phyloP scores from a whole-genome alignment of 768 basidiomycete species.

The Tylopilus sp. region DNA sequence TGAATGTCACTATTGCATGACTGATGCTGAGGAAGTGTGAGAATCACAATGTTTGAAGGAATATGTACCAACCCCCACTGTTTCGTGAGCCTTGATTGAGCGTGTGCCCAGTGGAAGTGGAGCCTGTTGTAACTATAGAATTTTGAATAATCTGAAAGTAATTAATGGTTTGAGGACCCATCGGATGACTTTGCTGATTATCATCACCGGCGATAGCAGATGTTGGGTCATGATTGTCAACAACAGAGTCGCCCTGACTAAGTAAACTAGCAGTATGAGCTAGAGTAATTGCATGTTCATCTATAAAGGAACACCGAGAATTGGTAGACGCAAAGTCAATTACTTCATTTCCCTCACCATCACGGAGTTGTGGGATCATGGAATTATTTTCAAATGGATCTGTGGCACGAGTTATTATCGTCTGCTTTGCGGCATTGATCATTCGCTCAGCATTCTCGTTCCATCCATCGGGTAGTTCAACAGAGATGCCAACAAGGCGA shows the following conservation, averaged over 20 bases:
- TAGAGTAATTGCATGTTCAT: not conserved
- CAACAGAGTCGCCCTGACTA: not conserved
- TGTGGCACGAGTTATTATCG: not conserved
- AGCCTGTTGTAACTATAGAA: conserved; percentile 4
- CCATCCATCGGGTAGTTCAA: not conserved
- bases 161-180: not conserved
- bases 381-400: conserved; percentile 5
- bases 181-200: not conserved
- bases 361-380: not conserved
- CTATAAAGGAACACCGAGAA: not conserved
- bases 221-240: not conserved
- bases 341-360: not conserved
- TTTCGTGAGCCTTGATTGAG: not conserved
- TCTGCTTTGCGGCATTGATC: not conserved
- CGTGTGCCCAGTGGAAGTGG: not conserved
- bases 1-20: not conserved
- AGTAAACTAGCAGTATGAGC: not conserved
- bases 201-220: not conserved
- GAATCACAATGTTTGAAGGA: not conserved
- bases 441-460: not conserved
- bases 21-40: not conserved
- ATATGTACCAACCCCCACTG: not conserved
- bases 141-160: not conserved
- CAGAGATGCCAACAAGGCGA: not conserved
- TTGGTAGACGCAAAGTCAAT: not conserved